These are phyloP conservation scores for Ustilago hordei DNA, from an alignment of 1,284 basidiomycete genomes.

Conservation along the genomic window DNA sequence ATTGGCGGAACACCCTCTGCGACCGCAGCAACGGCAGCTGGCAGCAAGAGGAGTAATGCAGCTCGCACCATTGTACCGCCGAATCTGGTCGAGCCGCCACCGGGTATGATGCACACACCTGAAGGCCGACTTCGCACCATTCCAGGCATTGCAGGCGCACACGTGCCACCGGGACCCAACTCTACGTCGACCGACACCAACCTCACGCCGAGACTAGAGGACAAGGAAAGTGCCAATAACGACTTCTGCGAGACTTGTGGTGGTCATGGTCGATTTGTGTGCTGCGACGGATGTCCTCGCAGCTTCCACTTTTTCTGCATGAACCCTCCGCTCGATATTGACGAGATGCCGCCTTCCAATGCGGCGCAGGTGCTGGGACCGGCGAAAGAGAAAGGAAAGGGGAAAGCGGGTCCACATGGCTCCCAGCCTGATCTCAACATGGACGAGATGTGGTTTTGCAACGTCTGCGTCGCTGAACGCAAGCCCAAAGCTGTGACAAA, in stretches of 20 bases:
- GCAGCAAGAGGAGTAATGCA: conserved; percentile 24
- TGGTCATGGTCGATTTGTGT: conserved; percentile 78
- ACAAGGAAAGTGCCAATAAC: conserved; percentile 77
- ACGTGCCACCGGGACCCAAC: conserved; percentile 22
- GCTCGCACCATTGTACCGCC: conserved; percentile 44
- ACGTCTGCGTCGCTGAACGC: conserved; percentile 74
- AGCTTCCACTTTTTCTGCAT: conserved; percentile 97
- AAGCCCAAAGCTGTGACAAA: conserved; percentile 36
- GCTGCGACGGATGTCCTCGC: conserved; percentile 93
- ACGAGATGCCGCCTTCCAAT: conserved; percentile 76
- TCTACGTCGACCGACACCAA: conserved; percentile 27
- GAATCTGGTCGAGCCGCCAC: conserved; percentile 33
- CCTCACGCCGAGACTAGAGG: conserved; percentile 34
- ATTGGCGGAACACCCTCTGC: conserved; percentile 13
- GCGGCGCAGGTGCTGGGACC: conserved; percentile 48
- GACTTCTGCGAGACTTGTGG: conserved; percentile 94
- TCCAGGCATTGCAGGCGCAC: conserved; percentile 45
- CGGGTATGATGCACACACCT: conserved; percentile 37
- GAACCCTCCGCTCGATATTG: conserved; percentile 89
- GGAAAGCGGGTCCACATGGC: conserved; percentile 28
- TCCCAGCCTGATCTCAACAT: conserved; percentile 27
- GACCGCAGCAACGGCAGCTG: conserved; percentile 8
- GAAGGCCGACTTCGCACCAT: conserved; percentile 42
- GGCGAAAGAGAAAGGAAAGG: conserved; percentile 38
- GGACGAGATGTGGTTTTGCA: conserved; percentile 94